Evolutionary conservation across 768 basidiomycete genomes (phyloP), one percentile per base, ranked within the genome.

Genomic region (Tulasnella sp.): DNA sequence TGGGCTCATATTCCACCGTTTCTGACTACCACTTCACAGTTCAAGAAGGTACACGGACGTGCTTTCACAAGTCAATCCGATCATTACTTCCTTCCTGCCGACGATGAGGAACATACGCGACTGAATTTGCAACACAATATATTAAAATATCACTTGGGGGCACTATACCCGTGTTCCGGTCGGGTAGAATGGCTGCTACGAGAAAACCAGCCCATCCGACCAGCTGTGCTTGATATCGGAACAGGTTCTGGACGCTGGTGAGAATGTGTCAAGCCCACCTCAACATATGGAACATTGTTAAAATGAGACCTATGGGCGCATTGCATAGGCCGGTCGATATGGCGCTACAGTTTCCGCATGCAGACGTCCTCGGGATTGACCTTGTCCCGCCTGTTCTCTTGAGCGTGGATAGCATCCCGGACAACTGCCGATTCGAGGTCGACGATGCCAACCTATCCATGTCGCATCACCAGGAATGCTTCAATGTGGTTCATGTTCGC

Each of bases 71-170:
- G 24, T 34, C 45, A 51, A 34, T 34, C 29, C 4, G 58, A 59
- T 13, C 19, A 59, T 41, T 59, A 59, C 58, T 32, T 26, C 45
- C 58, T 59, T 5, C 58, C 58, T 3, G 58, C 58, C 10, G 58
- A 59, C 23, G 58, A 51, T 50, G 42, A 32, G 30, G 58, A 59
- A n/a, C 58, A 59, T 27, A 49, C 32, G 26, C 45, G 58, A 41
- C 58, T 59, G 13, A 47, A 59, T 23, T 30, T 49, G 24, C 58
- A 59, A 26, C 58, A 59, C 38, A 11, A 51, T 29, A 34, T 48
- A 19, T 41, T 59, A 19, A 26, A 48, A 26, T 29, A 38, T n/a
- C 48, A 59, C 19, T n/a, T 59, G 32, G 49, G 49, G 27, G 48
- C 48, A 19, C 42, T 59, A 43, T 59, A 59, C 15, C 45, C 58